Evolutionary conservation across 306 rosid genomes (phyloP).

Genomic region (Acacia confusa): DNA sequence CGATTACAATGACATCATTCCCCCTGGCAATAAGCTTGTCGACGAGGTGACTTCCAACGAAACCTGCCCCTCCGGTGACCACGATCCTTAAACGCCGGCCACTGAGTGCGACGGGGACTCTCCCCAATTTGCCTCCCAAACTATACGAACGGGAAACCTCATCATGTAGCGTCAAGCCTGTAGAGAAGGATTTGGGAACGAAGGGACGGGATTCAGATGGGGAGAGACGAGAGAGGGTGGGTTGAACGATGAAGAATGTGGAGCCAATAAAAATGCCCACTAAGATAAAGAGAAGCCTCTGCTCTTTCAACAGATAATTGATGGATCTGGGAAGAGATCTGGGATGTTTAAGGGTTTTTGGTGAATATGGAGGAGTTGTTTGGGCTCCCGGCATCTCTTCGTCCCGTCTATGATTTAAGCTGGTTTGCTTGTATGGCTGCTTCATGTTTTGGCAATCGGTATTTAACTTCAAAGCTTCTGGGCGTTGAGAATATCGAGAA

Average conservation of each 20-base stretch:
- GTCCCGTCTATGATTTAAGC: slow-evolving; percentile 68
- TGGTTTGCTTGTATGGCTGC: slow-evolving; percentile 62
- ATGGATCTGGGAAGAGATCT: slow-evolving; percentile 91
- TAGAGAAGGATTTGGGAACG: slow-evolving; percentile 34
- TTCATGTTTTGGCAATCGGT: slow-evolving; percentile 43
- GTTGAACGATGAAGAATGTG: slow-evolving; percentile 84
- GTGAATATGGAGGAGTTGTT: slow-evolving; percentile 67
- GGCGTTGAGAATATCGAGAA: neutral
- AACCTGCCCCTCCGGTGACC: slow-evolving; percentile 90
- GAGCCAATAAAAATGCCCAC: slow-evolving; percentile 88
- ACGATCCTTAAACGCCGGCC: slow-evolving; percentile 62
- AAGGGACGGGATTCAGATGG: slow-evolving; percentile 50
- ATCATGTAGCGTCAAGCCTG: slow-evolving; percentile 17
- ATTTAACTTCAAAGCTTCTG: neutral
- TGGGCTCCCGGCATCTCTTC: slow-evolving; percentile 55
- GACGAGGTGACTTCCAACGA: slow-evolving; percentile 87
- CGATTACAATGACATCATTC: slow-evolving; percentile 79
- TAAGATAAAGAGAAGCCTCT: slow-evolving; percentile 81
- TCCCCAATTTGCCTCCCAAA: slow-evolving; percentile 35
- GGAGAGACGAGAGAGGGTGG: slow-evolving; percentile 65
- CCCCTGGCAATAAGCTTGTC: slow-evolving; percentile 74
- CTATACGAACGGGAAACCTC: slow-evolving; percentile 21
- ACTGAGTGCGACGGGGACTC: slow-evolving; percentile 63
- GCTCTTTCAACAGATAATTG: slow-evolving; percentile 75
- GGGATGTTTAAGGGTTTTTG: slow-evolving; percentile 67